These are phyloP conservation scores for Plantago lanceolata DNA, from an alignment of 305 asterid species.

Conservation along the genomic window DNA sequence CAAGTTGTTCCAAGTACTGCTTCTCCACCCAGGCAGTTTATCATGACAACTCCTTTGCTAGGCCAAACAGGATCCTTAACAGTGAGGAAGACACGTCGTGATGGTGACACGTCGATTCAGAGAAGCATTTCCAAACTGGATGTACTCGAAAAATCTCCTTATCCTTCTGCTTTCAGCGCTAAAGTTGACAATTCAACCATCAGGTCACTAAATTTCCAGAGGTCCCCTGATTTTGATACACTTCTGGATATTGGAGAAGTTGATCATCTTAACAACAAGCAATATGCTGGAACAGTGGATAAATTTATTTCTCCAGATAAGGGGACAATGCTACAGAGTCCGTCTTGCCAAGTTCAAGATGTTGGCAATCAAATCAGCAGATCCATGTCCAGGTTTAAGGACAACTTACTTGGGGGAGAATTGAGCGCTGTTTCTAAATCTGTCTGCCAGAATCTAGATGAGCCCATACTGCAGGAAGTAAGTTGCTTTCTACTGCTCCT, in stretches of 20 bases:
- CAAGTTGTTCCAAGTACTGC: slow-evolving; percentile 27
- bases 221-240: slow-evolving; percentile 43
- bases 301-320: slow-evolving; percentile 33
- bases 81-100: slow-evolving; percentile 34
- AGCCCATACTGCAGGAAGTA: slow-evolving; percentile 42
- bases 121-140: slow-evolving; percentile 78
- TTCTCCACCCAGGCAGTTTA: slow-evolving; percentile 46
- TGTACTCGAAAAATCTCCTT: slow-evolving; percentile 58
- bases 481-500: slow-evolving; percentile 19
- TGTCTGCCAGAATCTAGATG: slow-evolving; percentile 29
- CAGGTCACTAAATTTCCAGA: slow-evolving; percentile 40
- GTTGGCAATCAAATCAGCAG: slow-evolving; percentile 34
- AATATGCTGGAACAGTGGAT: slow-evolving; percentile 31
- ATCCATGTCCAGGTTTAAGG: slow-evolving; percentile 29
- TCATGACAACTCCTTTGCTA: slow-evolving; percentile 40
- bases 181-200: slow-evolving; percentile 48
- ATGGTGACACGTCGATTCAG: slow-evolving; percentile 56
- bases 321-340: slow-evolving; percentile 28
- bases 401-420: slow-evolving; percentile 31
- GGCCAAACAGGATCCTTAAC: slow-evolving; percentile 39
- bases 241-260: slow-evolving; percentile 31
- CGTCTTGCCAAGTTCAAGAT: slow-evolving; percentile 29
- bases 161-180: slow-evolving; percentile 49
- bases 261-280: slow-evolving; percentile 28
- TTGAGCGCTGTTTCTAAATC: slow-evolving; percentile 32